phyloP scores from a whole-genome alignment of 306 rosid genomes.

The Fagus crenata region DNA sequence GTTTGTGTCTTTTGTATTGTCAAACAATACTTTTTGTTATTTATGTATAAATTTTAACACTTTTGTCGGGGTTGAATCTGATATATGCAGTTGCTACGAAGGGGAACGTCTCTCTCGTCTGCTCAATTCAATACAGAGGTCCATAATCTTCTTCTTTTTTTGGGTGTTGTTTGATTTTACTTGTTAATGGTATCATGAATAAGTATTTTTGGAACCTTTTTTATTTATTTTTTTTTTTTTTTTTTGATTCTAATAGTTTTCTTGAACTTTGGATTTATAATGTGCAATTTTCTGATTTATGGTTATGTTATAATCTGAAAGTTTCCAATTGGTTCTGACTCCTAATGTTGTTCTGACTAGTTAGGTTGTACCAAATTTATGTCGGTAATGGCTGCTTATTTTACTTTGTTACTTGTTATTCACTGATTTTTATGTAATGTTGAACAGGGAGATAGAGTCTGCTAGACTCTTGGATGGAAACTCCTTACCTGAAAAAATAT shows the following conservation, averaged over 20 bases:
- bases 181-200: not conserved
- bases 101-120: slow-evolving; percentile 51
- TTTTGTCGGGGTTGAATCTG: slow-evolving; percentile 4
- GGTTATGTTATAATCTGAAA: not conserved
- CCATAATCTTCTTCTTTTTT: slow-evolving; percentile 5
- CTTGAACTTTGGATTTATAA: no score
- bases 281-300: no score
- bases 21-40: not conserved
- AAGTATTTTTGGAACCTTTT: not conserved
- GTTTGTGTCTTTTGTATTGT: no score
- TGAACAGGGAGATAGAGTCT: slow-evolving; percentile 52
- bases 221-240: no score
- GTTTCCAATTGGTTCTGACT: not conserved
- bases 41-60: slow-evolving; percentile 2
- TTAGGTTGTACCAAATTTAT: not conserved
- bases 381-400: not conserved
- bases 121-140: slow-evolving; percentile 60
- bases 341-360: not conserved
- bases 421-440: not conserved
- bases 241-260: no score
- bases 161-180: not conserved
- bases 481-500: slow-evolving; percentile 69
- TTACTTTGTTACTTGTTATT: not conserved
- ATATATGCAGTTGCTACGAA: slow-evolving; percentile 51
- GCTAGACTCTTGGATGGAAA: slow-evolving; percentile 48